Conservation (phyloP, 2,329 filamentous ascomycete species). For the Phyllosticta citriasiana region DNA sequence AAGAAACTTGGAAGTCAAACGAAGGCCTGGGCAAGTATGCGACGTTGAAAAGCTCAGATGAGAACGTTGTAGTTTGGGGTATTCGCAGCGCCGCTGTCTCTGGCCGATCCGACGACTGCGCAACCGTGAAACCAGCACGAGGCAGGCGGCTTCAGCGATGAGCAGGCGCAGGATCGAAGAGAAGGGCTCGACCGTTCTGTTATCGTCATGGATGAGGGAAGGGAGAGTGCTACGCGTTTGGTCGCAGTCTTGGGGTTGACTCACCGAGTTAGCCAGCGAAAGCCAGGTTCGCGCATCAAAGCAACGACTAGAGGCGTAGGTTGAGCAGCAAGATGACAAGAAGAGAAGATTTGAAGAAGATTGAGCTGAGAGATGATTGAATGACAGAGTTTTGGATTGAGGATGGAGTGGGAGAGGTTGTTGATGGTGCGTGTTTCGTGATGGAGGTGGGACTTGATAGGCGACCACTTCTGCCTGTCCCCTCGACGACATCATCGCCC, state of each 20-base stretch:
- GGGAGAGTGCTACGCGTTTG: neutral
- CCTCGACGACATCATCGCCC: no score
- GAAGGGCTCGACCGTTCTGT: neutral
- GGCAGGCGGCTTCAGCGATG: neutral
- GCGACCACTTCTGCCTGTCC: no score
- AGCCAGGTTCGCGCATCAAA: neutral
- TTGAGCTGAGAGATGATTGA: no score
- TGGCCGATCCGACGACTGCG: neutral
- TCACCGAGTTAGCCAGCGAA: neutral
- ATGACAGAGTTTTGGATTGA: no score
- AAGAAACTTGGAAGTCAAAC: neutral
- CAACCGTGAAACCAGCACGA: neutral
- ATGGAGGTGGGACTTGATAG: no score
- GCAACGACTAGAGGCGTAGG: neutral
- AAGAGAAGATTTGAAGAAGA: neutral
- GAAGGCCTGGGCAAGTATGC: neutral
- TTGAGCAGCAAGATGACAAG: neutral
- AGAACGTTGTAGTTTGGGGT: neutral
- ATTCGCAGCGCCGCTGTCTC: neutral
- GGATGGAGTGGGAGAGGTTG: no score
- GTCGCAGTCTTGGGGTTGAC: neutral
- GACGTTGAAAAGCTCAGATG: neutral
- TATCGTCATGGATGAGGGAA: neutral
- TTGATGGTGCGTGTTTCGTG: no score
- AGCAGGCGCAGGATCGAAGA: neutral